Evolutionary conservation across 2,329 filamentous ascomycete species (phyloP), one percentile per base, ranked within the genome.

Genomic region (Fusarium sp.): DNA sequence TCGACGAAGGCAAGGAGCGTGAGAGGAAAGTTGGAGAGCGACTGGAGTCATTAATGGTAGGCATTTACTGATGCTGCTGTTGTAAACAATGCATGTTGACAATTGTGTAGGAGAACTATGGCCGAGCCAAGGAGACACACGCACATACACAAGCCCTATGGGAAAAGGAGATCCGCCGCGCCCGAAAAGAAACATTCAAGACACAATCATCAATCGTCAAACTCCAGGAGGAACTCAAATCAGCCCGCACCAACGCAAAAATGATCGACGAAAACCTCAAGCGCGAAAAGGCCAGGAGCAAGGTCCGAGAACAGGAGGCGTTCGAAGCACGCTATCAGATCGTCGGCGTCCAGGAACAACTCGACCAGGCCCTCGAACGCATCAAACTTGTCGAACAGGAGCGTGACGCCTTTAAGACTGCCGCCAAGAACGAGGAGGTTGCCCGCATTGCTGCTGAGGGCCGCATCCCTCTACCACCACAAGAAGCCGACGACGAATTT

Each of bases 141-240:
- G 85, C 87, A 41, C 88, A 91, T 76, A 90, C 88, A 12, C 87
- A 91, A 78, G 82, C 87, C 22, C 80, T 92, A 12, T 93, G 91
- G 87, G 91, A 93, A 74, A 93, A 93, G 77, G 91, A 93, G 78
- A 89, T 92, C 45, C 86, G 91, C 58, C 85, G 88, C 59, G 86
- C 88, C 12, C 84, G 90, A 52, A 93, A 93, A 73, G 91, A 93
- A 73, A 89, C 89, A 4, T 93, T 92, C 84, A 93, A 92, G 76
- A 86, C 88, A n/a, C 90, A 92, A 72, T 92, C 90, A 5, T 80
- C 83, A 13, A 85, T 90, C 32, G 87, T 93, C 73, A 92, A 92
- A 76, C 78, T 91, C n/a, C 90, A 93, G 76, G 91, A 93, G 73
- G 91, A 93, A 74, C 84, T 92, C 69, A 93, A 93, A 77, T 82